Percentiles rank a stretch among this genome's conserved stretches.
Evolutionary conservation across 768 basidiomycete species (phyloP).

Genomic region (Coprinopsis strossmayeri): DNA sequence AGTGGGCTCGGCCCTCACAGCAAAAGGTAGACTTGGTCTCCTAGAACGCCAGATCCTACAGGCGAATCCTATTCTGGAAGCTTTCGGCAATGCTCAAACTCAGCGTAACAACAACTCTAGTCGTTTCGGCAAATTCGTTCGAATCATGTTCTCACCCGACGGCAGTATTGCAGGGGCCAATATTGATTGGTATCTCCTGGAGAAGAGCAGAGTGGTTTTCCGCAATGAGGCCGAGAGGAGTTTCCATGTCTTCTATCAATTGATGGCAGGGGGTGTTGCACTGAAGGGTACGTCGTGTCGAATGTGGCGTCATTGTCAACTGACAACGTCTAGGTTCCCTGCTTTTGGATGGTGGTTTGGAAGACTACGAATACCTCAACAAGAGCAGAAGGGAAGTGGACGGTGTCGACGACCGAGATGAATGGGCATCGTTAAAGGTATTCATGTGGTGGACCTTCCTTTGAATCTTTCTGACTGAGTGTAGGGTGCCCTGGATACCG

Average conservation of each 20-base stretch:
- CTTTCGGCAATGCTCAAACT: constrained; percentile 98
- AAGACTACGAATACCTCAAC: constrained; percentile 88
- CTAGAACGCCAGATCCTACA: constrained; percentile 95
- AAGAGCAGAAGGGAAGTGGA: constrained; percentile 89
- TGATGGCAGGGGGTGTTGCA: constrained; percentile 68
- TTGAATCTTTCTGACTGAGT: background rate
- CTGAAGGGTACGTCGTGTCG: constrained; percentile 60
- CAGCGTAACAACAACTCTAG: constrained; percentile 98
- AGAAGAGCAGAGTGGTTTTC: constrained; percentile 92
- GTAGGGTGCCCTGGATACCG: constrained; percentile 77
- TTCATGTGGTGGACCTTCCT: background rate
- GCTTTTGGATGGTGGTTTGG: constrained; percentile 65
- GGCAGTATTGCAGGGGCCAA: constrained; percentile 97
- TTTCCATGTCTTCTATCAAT: constrained; percentile 97
- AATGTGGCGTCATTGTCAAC: too few relatives aligned
- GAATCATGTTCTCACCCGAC: constrained; percentile 88
- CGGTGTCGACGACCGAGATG: constrained; percentile 86
- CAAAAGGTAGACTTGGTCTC: constrained; percentile 76
- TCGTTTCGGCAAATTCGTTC: constrained; percentile 97
- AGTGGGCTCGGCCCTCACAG: constrained; percentile 37
- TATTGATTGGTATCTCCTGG: constrained; percentile 97
- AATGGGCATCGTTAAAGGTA: constrained; percentile 80
- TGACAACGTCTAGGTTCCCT: constrained; percentile 47
- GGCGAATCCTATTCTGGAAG: constrained; percentile 95
- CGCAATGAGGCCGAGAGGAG: constrained; percentile 84